Evolutionary conservation across 331 rosid genomes (phyloP).

Genomic region (Acacia pycnantha): DNA sequence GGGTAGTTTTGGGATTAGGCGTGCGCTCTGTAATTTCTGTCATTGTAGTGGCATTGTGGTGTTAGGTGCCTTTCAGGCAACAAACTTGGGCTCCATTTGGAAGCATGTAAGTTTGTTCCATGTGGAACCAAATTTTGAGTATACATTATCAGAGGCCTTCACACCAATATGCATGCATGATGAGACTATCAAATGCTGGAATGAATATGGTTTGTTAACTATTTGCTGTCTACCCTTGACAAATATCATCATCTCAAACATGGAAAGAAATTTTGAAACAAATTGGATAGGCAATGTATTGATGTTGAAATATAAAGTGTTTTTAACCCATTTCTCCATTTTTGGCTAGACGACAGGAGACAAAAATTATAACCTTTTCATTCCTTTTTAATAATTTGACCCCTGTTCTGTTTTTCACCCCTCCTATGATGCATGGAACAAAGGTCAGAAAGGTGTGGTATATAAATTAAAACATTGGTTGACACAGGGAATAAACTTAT

Average conservation of each 20-base stretch:
- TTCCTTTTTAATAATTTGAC: neutral
- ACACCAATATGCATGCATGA: neutral
- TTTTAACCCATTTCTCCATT: neutral
- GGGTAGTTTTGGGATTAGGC: neutral
- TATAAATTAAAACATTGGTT: neutral
- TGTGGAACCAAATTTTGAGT: neutral
- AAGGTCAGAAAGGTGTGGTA: neutral
- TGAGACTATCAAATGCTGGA: neutral
- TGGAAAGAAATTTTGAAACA: neutral
- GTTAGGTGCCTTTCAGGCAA: neutral
- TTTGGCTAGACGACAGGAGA: neutral
- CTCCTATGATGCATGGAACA: slow-evolving; percentile 6
- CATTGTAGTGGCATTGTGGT: neutral
- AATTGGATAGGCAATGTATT: neutral
- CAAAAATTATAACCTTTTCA: neutral
- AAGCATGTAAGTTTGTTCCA: neutral
- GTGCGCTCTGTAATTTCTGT: neutral
- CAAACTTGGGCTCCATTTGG: neutral
- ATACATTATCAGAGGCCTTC: neutral
- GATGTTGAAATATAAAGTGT: neutral
- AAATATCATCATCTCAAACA: neutral
- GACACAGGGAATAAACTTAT: neutral
- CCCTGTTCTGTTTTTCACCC: neutral
- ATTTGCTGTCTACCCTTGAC: neutral
- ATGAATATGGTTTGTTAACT: neutral